Percentiles rank a stretch among this genome's conserved stretches.
phyloP scores from a whole-genome alignment of 768 basidiomycete genomes.

The Pholiota microspora region DNA sequence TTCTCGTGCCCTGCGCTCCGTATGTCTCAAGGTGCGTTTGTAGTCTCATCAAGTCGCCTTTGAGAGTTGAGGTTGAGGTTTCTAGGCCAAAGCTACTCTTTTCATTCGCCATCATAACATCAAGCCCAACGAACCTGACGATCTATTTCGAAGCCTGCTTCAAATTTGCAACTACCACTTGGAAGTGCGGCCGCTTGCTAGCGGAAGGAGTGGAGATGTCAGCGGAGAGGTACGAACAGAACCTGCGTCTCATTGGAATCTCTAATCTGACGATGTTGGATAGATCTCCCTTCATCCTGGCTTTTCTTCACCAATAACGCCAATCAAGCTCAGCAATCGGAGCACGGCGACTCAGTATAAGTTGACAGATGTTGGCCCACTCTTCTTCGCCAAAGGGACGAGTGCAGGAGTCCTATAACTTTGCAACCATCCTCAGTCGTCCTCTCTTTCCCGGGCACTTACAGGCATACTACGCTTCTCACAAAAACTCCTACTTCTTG shows the following conservation, averaged over 20 bases:
- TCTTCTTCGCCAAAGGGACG: conserved; percentile 75
- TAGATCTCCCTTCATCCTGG: conserved; percentile 67
- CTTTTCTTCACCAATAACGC: conserved; percentile 31
- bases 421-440: too few relatives aligned
- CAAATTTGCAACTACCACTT: conserved; percentile 69
- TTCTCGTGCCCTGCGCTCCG: conserved; percentile 52
- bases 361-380: conserved; percentile 59
- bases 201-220: conserved; percentile 74
- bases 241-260: too few relatives aligned
- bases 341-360: conserved; percentile 66
- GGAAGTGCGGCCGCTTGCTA: conserved; percentile 68
- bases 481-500: too few relatives aligned
- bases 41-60: too few relatives aligned
- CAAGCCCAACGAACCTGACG: conserved; percentile 53
- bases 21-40: conserved; percentile 52
- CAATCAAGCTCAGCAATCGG: conserved; percentile 45
- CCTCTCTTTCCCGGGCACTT: too few relatives aligned
- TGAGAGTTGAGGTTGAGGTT: too few relatives aligned
- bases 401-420: conserved; percentile 62
- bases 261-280: not conserved
- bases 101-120: conserved; percentile 65
- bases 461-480: too few relatives aligned
- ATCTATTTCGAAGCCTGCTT: conserved; percentile 54
- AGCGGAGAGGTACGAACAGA: conserved; percentile 64
- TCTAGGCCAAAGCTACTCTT: conserved; percentile 52